phyloP scores from a whole-genome alignment of 73 alveolate species.

The Durusdinium trenchii region DNA sequence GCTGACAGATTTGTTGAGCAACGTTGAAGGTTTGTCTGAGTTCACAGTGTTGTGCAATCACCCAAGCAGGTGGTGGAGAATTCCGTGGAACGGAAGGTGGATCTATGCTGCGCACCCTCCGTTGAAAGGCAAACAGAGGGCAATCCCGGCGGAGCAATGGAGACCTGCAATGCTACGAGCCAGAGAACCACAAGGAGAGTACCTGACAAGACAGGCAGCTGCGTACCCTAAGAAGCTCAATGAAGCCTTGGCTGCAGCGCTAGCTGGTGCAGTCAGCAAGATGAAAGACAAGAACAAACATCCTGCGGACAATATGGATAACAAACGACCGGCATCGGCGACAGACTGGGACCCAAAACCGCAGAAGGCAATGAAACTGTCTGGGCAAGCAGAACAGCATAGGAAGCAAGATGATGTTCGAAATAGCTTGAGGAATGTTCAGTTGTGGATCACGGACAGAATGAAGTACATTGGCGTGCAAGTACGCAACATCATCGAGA shows the following conservation, averaged over 20 bases:
- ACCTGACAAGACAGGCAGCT: not conserved
- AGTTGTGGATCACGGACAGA: not conserved
- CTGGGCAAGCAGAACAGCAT: no score
- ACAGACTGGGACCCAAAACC: no score
- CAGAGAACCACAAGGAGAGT: not conserved
- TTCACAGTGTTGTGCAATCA: not conserved
- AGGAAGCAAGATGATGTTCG: no score
- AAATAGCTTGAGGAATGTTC: not conserved
- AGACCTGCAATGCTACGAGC: not conserved
- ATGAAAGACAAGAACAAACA: not conserved
- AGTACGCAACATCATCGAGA: not conserved
- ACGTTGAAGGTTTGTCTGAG: not conserved
- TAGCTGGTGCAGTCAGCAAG: not conserved
- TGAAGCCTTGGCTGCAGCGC: not conserved
- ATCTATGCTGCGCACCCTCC: not conserved
- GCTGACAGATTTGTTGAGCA: not conserved
- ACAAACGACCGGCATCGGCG: not conserved
- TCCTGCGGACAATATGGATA: not conserved
- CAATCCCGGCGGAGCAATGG: not conserved
- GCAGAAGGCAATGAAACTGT: no score
- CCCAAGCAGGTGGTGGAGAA: not conserved
- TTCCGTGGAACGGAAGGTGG: not conserved
- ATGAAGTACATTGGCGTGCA: not conserved
- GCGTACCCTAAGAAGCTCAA: not conserved
- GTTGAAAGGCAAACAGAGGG: not conserved